Conservation (phyloP, 345 rosid species). For the Hibiscus trionum region DNA sequence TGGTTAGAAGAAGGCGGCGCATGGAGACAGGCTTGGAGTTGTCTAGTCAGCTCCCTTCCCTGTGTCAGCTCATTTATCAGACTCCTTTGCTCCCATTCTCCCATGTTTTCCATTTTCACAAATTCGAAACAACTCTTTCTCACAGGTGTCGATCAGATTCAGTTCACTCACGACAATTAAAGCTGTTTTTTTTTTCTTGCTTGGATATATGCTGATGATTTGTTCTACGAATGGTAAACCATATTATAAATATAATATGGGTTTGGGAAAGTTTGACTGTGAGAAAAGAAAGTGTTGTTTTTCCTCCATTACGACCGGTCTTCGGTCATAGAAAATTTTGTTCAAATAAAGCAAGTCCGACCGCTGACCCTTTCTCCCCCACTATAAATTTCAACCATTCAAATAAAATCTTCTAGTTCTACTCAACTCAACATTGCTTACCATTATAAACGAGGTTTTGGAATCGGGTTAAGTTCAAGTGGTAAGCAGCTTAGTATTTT, state of each 20-base stretch:
- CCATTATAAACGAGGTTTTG: background rate
- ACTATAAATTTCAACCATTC: background rate
- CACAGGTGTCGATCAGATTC: no score
- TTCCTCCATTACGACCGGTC: slow-evolving; percentile 21
- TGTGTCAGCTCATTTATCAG: slow-evolving; percentile 41
- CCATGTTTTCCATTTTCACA: background rate
- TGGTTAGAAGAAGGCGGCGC: slow-evolving; percentile 33
- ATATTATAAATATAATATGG: background rate
- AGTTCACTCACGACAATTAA: no score
- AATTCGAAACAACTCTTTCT: background rate
- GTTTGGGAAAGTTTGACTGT: slow-evolving; percentile 20
- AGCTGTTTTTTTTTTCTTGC: background rate
- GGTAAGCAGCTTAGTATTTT: no score
- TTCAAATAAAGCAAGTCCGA: slow-evolving; percentile 15
- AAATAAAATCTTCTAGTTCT: background rate
- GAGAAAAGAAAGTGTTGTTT: background rate
- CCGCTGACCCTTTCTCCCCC: slow-evolving; percentile 27
- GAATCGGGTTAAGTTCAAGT: background rate
- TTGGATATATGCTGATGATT: background rate
- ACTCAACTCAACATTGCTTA: background rate
- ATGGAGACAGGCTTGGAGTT: slow-evolving; percentile 39
- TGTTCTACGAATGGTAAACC: background rate
- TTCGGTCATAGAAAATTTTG: slow-evolving; percentile 21
- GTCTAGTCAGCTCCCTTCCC: slow-evolving; percentile 58
- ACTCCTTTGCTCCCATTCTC: slow-evolving; percentile 26